phyloP scores from a whole-genome alignment of 129 eudicot genomes.

The Artemisia tridentata region DNA sequence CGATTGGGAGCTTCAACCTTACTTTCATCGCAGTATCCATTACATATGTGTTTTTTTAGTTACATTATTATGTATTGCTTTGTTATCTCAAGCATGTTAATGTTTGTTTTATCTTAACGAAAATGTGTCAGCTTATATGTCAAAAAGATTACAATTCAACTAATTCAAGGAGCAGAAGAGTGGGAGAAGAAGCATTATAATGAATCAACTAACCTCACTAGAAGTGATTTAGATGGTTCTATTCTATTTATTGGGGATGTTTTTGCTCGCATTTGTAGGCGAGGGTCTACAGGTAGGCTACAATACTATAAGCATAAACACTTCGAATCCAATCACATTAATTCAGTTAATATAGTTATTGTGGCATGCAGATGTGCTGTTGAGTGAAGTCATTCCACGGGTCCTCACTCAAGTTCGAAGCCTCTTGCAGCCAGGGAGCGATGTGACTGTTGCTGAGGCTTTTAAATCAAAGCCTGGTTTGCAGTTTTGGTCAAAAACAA shows the following conservation, averaged over 20 bases:
- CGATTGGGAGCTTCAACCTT: slow-evolving; percentile 59
- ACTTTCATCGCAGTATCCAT: slow-evolving; percentile 93
- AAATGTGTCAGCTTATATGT: slow-evolving; percentile 54
- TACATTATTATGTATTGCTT: slow-evolving; percentile 9
- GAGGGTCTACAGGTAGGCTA: slow-evolving; percentile 82
- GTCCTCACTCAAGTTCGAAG: slow-evolving; percentile 49
- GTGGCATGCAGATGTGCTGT: slow-evolving; percentile 63
- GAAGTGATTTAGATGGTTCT: slow-evolving; percentile 39
- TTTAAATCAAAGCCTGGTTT: slow-evolving; percentile 47
- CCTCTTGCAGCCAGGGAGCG: slow-evolving; percentile 38
- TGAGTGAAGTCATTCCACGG: slow-evolving; percentile 58
- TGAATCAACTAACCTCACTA: slow-evolving; percentile 18
- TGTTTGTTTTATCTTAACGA: slow-evolving; percentile 46
- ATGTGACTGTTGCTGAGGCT: slow-evolving; percentile 32
- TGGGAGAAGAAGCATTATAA: slow-evolving; percentile 30
- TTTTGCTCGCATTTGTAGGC: slow-evolving; percentile 78
- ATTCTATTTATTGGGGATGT: slow-evolving; percentile 64
- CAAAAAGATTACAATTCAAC: slow-evolving; percentile 63
- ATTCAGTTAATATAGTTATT: not conserved
- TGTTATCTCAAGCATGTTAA: slow-evolving; percentile 13
- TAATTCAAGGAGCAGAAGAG: slow-evolving; percentile 71
- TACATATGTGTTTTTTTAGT: not conserved
- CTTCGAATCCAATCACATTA: no score
- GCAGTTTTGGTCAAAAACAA: slow-evolving; percentile 67
- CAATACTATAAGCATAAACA: no score